Conservation (phyloP, 228 moss, liverwort and hornwort species). For the Sphagnum magellanicum region DNA sequence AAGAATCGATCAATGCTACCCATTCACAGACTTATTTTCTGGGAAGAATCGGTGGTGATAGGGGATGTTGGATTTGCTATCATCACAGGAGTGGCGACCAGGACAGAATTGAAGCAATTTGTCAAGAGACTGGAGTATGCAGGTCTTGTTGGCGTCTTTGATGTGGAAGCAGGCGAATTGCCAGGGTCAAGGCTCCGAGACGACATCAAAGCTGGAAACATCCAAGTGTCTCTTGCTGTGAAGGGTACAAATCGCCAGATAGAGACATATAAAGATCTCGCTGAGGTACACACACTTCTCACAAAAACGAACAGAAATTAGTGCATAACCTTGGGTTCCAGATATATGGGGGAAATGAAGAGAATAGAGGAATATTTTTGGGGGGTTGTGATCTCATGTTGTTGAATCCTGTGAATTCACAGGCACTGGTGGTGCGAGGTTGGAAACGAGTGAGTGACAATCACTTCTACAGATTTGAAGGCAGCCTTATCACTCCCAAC, state of each 20-base stretch:
- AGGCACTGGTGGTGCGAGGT: not conserved
- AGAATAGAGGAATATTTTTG: too few relatives aligned
- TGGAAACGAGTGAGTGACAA: constrained; percentile 1
- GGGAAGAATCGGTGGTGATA: too few relatives aligned
- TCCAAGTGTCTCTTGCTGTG: constrained; percentile 1
- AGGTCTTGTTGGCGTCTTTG: not conserved
- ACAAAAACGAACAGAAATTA: too few relatives aligned
- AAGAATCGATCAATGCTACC: too few relatives aligned
- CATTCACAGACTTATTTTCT: too few relatives aligned
- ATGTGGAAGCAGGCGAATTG: not conserved
- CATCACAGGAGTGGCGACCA: not conserved
- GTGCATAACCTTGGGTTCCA: too few relatives aligned
- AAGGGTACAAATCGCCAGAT: not conserved
- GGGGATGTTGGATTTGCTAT: too few relatives aligned
- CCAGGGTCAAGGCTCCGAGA: not conserved
- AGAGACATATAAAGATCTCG: constrained; percentile 1
- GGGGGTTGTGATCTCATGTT: too few relatives aligned
- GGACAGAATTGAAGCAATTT: not conserved
- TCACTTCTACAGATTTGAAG: constrained; percentile 1
- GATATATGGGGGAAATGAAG: too few relatives aligned
- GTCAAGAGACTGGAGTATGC: not conserved
- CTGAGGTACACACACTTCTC: not conserved
- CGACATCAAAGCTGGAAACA: not conserved
- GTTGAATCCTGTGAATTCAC: not conserved
- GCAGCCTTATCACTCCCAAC: not conserved